Evolutionary conservation across 169 alveolate species (phyloP), one percentile per base, ranked within the genome.

Genomic region (Theileria annulata): DNA sequence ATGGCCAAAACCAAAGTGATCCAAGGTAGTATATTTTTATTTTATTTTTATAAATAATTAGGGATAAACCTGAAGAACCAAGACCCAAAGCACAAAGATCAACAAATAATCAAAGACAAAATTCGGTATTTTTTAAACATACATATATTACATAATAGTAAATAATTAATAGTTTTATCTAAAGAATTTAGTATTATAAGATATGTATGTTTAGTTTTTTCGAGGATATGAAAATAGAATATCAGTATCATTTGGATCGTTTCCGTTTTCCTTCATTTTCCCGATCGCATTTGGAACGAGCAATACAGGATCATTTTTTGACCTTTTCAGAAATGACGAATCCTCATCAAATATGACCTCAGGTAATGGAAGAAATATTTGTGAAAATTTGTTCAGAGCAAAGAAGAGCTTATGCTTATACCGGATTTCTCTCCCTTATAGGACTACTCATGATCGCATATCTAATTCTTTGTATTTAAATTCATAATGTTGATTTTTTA

Each of bases 1-100:
- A 94, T 59, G 96, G 96, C 0, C 78, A 85, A 59, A 92, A 81
- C 33, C 85, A 71, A 54, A 79, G 64, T 47, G 95, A 92, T 60
- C 95, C 94, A 35, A 92, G 95, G 87, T 88, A 85, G 35, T 56
- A 80, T 0, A 23, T 69, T 17, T 2, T 23, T 37, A 67, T 1
- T 47, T 51, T 31, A 37, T 84, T 9, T 62, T 62, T 10, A 0
- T 42, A 25, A 2, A 3, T 3, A 42, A 9, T 19, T 64, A 82
- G 88, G 63, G 37, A 37, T 28, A 76, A 82, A 33, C 74, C 89
- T n/a, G 12, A 79, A 19, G 86, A 76, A 35, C 89, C 89, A 12
- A 63, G 86, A 60, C 89, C 89, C 9, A 42, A 59, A 31, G 82
- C 89, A 1, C 77, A 82, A 48, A 56, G 89, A 21, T 80, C 89